phyloP scores from a whole-genome alignment of 116 monocot genomes.

The Thalassia testudinum region DNA sequence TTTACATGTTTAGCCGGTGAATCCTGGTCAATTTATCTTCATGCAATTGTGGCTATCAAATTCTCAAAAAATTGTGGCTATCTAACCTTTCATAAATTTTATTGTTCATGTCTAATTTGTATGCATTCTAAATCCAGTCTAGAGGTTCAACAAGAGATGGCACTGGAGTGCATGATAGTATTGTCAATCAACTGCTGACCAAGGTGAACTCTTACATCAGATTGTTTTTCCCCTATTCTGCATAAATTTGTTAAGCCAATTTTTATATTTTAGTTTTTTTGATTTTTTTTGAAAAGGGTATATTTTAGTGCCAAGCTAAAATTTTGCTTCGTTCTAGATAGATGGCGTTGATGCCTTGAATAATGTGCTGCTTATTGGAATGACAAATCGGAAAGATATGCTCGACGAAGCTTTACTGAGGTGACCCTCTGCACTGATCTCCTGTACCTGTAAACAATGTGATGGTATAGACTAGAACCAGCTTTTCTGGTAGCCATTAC shows the following conservation, averaged over 20 bases:
- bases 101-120: no score
- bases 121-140: conserved; percentile 31
- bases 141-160: conserved; percentile 97
- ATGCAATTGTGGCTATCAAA: no score
- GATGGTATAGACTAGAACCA: no score
- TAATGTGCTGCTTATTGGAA: conserved; percentile 98
- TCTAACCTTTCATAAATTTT: no score
- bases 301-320: background rate
- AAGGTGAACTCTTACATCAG: conserved; percentile 37
- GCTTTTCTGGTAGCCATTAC: no score
- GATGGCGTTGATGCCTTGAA: conserved; percentile 97
- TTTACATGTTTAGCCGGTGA: no score
- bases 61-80: no score
- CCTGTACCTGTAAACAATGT: no score
- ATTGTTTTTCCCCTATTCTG: background rate
- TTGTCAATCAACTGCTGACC: conserved; percentile 97
- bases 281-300: no score
- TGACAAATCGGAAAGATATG: conserved; percentile 98
- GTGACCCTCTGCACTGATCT: conserved; percentile 18
- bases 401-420: conserved; percentile 94
- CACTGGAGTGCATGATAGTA: conserved; percentile 97
- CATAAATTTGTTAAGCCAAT: background rate
- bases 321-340: conserved; percentile 53
- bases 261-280: background rate
- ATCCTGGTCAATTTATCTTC: no score